Evolutionary conservation across 257 asterid species (phyloP).

Genomic region (Haberlea rhodopensis): DNA sequence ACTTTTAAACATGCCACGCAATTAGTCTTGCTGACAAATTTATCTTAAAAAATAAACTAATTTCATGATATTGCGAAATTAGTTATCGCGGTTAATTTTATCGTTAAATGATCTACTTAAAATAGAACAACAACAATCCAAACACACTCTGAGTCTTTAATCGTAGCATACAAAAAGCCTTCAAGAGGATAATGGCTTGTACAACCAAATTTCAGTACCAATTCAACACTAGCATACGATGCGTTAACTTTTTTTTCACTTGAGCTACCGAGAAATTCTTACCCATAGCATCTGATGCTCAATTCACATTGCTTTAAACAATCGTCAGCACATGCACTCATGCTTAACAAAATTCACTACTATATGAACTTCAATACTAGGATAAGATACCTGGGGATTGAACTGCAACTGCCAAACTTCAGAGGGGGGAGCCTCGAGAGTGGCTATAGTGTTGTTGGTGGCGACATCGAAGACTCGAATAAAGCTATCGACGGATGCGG

Average conservation of each 20-base stretch:
- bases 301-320: neutral
- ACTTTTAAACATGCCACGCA: too few species aligned
- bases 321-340: slow-evolving; percentile 6
- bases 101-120: neutral
- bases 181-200: neutral
- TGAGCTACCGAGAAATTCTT: neutral
- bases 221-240: slow-evolving; percentile 8
- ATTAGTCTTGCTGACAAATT: too few species aligned
- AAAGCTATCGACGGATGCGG: slow-evolving; percentile 91
- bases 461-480: slow-evolving; percentile 81
- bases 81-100: too few species aligned
- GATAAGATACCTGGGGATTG: slow-evolving; percentile 63
- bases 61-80: too few species aligned
- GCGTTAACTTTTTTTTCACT: neutral
- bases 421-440: slow-evolving; percentile 96
- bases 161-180: neutral
- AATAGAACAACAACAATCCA: neutral
- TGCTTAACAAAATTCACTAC: neutral
- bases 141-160: neutral
- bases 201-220: neutral
- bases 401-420: slow-evolving; percentile 96
- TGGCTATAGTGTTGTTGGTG: slow-evolving; percentile 71
- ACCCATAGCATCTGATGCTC: neutral
- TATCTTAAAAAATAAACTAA: too few species aligned
- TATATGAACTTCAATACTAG: neutral